A percentile compares a stretch with the other conserved stretches of the same genome.
Conservation (phyloP, 179 eudicot genomes). For the Gypsophila paniculata region DNA sequence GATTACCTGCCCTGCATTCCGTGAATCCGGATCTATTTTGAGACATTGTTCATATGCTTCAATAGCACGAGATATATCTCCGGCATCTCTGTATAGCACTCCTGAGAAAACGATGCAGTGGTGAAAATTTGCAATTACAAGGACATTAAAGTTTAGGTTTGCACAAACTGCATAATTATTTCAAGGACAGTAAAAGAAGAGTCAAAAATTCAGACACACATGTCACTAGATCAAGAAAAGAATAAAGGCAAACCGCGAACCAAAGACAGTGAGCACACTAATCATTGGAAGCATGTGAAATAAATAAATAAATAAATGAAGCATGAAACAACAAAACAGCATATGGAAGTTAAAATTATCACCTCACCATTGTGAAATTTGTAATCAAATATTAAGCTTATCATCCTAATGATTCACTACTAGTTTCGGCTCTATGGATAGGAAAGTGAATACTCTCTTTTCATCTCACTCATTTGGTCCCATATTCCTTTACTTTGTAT, state of each 20-base stretch:
- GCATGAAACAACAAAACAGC: not conserved
- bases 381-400: not conserved
- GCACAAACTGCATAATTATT: not conserved
- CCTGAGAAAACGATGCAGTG: constrained; percentile 37
- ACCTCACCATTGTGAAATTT: not conserved
- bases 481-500: too few relatives aligned
- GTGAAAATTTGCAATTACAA: not conserved
- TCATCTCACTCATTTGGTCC: too few relatives aligned
- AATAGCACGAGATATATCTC: constrained; percentile 80
- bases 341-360: not conserved
- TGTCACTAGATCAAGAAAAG: not conserved
- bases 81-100: constrained; percentile 97
- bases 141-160: not conserved
- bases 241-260: not conserved
- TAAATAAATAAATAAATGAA: not conserved
- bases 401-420: not conserved
- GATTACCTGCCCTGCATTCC: constrained; percentile 97
- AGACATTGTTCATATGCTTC: constrained; percentile 99
- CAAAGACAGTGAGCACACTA: not conserved
- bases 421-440: not conserved
- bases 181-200: not conserved
- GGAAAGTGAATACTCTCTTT: too few relatives aligned
- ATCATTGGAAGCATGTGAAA: constrained; percentile 3
- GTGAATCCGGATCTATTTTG: constrained; percentile 97
- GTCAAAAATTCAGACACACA: not conserved